phyloP scores from a whole-genome alignment of 257 asterid species.

The Linaria vulgaris region DNA sequence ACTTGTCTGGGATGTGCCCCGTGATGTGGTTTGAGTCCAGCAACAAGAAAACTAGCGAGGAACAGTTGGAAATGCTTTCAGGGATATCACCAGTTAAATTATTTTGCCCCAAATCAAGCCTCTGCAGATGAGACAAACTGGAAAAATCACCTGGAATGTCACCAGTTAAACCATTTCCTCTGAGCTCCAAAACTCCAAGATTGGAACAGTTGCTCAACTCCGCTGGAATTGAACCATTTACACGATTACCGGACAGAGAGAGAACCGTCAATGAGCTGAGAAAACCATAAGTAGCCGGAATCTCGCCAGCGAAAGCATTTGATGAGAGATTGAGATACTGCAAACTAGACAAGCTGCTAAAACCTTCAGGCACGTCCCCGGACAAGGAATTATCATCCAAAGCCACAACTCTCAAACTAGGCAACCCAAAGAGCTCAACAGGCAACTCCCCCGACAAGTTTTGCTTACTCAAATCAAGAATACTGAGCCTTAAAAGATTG shows the following conservation, averaged over 20 bases:
- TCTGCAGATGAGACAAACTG: slow-evolving; percentile 43
- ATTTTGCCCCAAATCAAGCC: slow-evolving; percentile 72
- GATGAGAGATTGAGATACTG: slow-evolving; percentile 62
- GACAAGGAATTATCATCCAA: slow-evolving; percentile 57
- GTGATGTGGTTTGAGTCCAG: slow-evolving; percentile 62
- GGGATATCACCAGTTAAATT: slow-evolving; percentile 58
- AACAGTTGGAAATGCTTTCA: slow-evolving; percentile 52
- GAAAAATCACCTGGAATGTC: slow-evolving; percentile 53
- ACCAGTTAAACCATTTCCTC: slow-evolving; percentile 45
- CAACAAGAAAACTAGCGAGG: slow-evolving; percentile 43
- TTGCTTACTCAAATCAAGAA: slow-evolving; percentile 75
- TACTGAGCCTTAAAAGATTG: slow-evolving; percentile 51
- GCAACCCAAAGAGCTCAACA: slow-evolving; percentile 66
- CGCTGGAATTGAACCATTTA: slow-evolving; percentile 53
- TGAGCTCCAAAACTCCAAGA: slow-evolving; percentile 58
- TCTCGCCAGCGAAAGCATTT: slow-evolving; percentile 56
- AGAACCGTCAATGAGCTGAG: slow-evolving; percentile 51
- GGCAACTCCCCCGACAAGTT: slow-evolving; percentile 79
- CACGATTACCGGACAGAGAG: slow-evolving; percentile 50
- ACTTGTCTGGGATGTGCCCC: slow-evolving; percentile 54
- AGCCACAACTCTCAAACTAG: slow-evolving; percentile 58
- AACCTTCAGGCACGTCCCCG: slow-evolving; percentile 79
- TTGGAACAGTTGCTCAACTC: slow-evolving; percentile 59
- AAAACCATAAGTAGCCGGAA: slow-evolving; percentile 73
- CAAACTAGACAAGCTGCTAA: slow-evolving; percentile 74